phyloP scores from a whole-genome alignment of 192 early-diverging fungal species.

The Coemansia sp. region DNA sequence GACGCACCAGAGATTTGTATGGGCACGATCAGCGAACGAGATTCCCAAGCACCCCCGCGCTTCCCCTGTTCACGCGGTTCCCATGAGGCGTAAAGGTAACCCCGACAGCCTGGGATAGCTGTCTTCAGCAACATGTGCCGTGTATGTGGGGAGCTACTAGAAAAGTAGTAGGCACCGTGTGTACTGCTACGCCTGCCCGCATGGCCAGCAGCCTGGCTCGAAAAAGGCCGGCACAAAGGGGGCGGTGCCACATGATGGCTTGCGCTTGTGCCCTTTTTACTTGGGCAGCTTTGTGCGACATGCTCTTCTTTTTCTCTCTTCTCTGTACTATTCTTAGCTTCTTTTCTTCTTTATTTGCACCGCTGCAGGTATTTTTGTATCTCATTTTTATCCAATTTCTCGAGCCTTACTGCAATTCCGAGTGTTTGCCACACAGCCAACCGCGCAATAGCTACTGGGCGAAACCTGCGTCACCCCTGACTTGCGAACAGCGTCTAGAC shows the following conservation, averaged over 20 bases:
- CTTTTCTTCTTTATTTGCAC: background rate
- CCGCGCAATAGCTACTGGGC: background rate
- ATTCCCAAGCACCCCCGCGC: background rate
- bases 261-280: background rate
- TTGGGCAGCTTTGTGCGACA: background rate
- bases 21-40: background rate
- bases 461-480: background rate
- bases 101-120: background rate
- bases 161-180: background rate
- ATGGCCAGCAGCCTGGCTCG: background rate
- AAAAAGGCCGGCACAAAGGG: background rate
- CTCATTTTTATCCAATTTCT: background rate
- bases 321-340: constrained; percentile 2
- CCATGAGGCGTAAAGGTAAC: background rate
- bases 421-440: background rate
- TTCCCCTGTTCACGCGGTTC: background rate
- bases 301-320: background rate
- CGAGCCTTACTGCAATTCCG: background rate
- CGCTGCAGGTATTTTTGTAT: background rate
- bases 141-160: background rate
- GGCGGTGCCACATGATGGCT: background rate
- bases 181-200: background rate
- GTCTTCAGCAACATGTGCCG: background rate
- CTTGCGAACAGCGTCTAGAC: background rate
- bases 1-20: background rate